Base-by-base conservation (phyloP, 140 eudicot genomes). In the Erigeron philadelphicus region DNA sequence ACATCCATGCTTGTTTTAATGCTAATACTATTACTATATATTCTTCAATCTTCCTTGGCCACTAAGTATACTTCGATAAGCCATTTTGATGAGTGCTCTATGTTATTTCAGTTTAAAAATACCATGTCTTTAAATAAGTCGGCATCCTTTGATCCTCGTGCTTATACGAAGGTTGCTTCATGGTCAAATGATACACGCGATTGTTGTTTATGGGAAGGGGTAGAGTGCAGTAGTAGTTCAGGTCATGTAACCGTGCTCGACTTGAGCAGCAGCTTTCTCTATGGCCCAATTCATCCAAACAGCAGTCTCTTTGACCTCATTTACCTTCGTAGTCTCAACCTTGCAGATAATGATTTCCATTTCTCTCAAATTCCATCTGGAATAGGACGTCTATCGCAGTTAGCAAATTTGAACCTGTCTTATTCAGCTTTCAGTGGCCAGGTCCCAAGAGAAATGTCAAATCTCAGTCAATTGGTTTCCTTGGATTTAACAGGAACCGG, bases 121-220 rank as follows among this genome's bases (percentile, higher is more conserved):
- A 48, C 6, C 54, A 48, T 48, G 54, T 48, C 54, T 13, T 8
- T 11, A 48, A 9, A 48, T 48, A 15, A 48, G 10, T 48, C 54
- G 6, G 54, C 16, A 48, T 48, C 54, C 54, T 48, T 15, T 48
- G 15, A 48, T 15, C 16, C 15, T 11, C 54, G 54, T 12, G 54
- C 54, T 48, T 48, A 48, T 12, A 12, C 54, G 15, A 48, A 48
- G 54, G 16, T 48, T 11, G 54, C 54, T 48, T 48, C 17, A 48
- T 48, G 54, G 54, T 48, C 54, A 48, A 48, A 48, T 8, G 54
- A 13, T 48, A 48, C 11, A 15, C 12, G 54, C 38, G 52, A 41
- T 42, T 63, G 68, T 42, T 63, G 68, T 63, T 63, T 63, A 31
- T 63, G 68, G 68, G 68, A 42, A 16, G 68, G 68, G 42, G 53